Evolutionary conservation across 768 basidiomycete genomes (phyloP).

Genomic region (Amanita polypyramis): DNA sequence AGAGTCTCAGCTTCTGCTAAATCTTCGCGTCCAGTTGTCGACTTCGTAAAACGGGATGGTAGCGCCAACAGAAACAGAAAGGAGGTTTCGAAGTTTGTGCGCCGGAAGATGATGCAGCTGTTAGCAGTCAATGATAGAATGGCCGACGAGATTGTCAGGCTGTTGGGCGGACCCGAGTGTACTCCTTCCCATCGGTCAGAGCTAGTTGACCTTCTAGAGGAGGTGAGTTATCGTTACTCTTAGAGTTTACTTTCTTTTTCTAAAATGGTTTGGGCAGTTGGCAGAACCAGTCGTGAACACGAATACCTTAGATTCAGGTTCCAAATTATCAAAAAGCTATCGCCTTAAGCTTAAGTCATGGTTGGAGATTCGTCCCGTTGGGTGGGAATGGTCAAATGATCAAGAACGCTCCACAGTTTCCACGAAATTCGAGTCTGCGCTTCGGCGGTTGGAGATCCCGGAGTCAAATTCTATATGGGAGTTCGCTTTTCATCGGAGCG

Average conservation of each 20-base stretch:
- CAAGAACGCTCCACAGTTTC: conserved; percentile 38
- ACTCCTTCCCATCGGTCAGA: conserved; percentile 25
- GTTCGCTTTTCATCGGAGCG: neutral
- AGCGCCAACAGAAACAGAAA: conserved; percentile 13
- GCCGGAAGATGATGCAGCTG: conserved; percentile 41
- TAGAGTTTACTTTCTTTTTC: neutral
- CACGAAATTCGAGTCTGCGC: conserved; percentile 37
- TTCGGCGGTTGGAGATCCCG: conserved; percentile 42
- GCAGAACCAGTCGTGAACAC: conserved; percentile 32
- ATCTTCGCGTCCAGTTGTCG: neutral
- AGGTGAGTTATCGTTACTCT: conserved; percentile 22
- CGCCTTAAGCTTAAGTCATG: conserved; percentile 46
- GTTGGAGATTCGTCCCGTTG: conserved; percentile 62
- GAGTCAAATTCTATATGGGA: conserved; percentile 54
- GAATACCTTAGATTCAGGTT: conserved; percentile 26
- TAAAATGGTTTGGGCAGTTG: conserved; percentile 25
- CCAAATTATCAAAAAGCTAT: conserved; percentile 31
- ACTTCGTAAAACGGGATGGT: neutral
- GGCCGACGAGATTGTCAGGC: conserved; percentile 34
- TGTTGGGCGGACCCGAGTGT: conserved; percentile 34
- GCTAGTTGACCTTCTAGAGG: conserved; percentile 36
- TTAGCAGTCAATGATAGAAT: conserved; percentile 39
- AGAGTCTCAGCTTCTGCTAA: conserved; percentile 9
- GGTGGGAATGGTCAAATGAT: conserved; percentile 41
- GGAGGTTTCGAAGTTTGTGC: conserved; percentile 16